These are phyloP conservation scores for Syzygium grande DNA, from an alignment of 345 rosid species.

Conservation along the genomic window DNA sequence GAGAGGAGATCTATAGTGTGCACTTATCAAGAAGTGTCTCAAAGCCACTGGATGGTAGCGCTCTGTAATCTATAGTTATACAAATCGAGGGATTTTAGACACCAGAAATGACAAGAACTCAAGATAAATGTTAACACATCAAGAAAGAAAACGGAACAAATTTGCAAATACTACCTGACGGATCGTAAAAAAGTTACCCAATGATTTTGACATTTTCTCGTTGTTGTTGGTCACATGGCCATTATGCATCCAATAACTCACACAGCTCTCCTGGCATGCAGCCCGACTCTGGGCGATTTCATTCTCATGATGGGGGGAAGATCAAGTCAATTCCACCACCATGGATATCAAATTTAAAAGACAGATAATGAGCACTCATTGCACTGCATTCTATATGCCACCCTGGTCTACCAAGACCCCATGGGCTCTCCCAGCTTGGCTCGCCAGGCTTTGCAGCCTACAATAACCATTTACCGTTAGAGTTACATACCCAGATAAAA, in stretches of 20 bases:
- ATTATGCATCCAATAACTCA: conserved; percentile 1
- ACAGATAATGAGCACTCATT: conserved; percentile 2
- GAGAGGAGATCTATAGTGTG: conserved; percentile 82
- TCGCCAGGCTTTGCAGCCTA: conserved; percentile 92
- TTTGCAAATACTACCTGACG: not conserved
- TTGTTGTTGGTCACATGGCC: conserved; percentile 2
- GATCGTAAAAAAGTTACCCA: conserved; percentile 1
- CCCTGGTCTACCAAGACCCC: conserved; percentile 97
- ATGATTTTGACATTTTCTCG: conserved; percentile 1
- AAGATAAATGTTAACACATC: not conserved
- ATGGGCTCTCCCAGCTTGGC: conserved; percentile 81
- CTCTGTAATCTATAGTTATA: conserved; percentile 79
- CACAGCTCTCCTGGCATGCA: not conserved
- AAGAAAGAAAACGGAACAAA: not conserved
- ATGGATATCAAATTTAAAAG: conserved; percentile 1
- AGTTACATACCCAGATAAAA: not conserved
- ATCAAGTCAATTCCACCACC: conserved; percentile 1
- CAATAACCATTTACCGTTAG: conserved; percentile 5
- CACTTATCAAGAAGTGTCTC: conserved; percentile 78
- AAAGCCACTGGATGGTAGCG: conserved; percentile 75
- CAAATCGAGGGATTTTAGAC: conserved; percentile 78
- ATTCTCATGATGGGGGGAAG: conserved; percentile 1
- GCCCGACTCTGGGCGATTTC: not conserved
- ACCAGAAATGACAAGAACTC: conserved; percentile 44
- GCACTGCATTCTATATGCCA: conserved; percentile 72